phyloP scores from a whole-genome alignment of 2,329 filamentous ascomycete species.

The Lojkania enalia region DNA sequence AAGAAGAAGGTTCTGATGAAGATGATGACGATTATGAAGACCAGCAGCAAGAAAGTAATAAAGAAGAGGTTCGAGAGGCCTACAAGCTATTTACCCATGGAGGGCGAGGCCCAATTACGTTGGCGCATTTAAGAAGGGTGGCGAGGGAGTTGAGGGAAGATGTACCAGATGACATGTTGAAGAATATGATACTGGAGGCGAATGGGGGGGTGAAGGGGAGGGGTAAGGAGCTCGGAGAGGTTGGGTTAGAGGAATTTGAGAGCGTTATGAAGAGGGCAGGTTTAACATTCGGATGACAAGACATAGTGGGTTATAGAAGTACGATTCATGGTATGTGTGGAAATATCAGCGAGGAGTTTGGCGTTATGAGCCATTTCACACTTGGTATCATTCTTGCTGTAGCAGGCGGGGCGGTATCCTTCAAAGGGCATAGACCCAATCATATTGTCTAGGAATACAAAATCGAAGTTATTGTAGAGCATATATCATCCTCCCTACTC shows the following conservation, averaged over 20 bases:
- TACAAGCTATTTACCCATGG: slow-evolving; percentile 75
- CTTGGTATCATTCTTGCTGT: no score
- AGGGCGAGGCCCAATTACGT: slow-evolving; percentile 68
- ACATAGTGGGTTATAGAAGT: not conserved
- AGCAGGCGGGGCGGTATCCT: no score
- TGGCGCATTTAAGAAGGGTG: slow-evolving; percentile 76
- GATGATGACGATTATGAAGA: slow-evolving; percentile 50
- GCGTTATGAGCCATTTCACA: no score
- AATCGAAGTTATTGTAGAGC: no score
- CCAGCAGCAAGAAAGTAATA: slow-evolving; percentile 37
- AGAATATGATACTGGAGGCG: slow-evolving; percentile 94
- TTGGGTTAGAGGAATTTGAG: slow-evolving; percentile 79
- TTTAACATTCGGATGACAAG: slow-evolving; percentile 67
- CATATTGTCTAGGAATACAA: no score
- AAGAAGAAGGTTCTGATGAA: slow-evolving; percentile 29
- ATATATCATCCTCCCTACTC: no score
- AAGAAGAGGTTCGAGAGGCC: slow-evolving; percentile 77
- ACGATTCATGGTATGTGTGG: no score
- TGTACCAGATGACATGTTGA: slow-evolving; percentile 78
- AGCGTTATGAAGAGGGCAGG: slow-evolving; percentile 83
- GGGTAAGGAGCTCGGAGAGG: slow-evolving; percentile 66
- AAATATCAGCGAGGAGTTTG: no score
- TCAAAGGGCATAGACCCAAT: no score
- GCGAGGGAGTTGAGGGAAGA: slow-evolving; percentile 82
- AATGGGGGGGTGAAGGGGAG: slow-evolving; percentile 68